Base-by-base conservation (phyloP, 2,329 filamentous ascomycete species). In the Fusarium bulbicola region DNA sequence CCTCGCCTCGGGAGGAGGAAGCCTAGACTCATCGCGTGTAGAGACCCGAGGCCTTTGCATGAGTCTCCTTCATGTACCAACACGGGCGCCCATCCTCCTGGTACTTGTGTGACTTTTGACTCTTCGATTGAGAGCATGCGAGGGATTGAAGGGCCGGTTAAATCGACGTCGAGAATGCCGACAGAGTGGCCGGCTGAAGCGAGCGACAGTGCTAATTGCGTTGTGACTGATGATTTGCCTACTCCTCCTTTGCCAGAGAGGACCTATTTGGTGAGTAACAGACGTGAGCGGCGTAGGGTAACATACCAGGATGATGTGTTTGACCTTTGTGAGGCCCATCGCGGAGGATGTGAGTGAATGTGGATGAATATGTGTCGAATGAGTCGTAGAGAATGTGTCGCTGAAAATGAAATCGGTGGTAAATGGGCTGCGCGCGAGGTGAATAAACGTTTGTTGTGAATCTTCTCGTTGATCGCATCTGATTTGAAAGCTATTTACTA, bases 171-270 rank as follows among this genome's bases (percentile, higher is more conserved):
- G 75, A 99, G 92, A 34, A 99, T 95, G 59, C 96, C 96, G 47
- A 98, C 95, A 1, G 93, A 95, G 81, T 95, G 90, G 65, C 95
- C 95, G 72, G 93, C 90, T 2, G 96, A 88, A 5, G 94, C 92
- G 37, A 99, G 90, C 1, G 95, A 95, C 42, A 99, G 89, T 14
- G 96, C 96, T 21, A 99, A 91, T 82, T 99, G 96, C 3, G 95
- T 97, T 2, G 96, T 98, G n/a, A 98, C 92, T 59, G 95, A 97
- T 47, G 95, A 98, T 86, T 99, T 99, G 66, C 96, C 96, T 26
- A 99, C 96, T 76, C 96, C 96, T 79, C 96, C 96, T 88, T 99
- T 99, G 77, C 96, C 96, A 18, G 96, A 98, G 53, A 99, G 92
- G 71, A 95, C 88, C 88, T 90, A 46, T 43, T 39, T 18, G 60